phyloP scores from a whole-genome alignment of 73 alveolate species.

The Symbiodinium natans region DNA sequence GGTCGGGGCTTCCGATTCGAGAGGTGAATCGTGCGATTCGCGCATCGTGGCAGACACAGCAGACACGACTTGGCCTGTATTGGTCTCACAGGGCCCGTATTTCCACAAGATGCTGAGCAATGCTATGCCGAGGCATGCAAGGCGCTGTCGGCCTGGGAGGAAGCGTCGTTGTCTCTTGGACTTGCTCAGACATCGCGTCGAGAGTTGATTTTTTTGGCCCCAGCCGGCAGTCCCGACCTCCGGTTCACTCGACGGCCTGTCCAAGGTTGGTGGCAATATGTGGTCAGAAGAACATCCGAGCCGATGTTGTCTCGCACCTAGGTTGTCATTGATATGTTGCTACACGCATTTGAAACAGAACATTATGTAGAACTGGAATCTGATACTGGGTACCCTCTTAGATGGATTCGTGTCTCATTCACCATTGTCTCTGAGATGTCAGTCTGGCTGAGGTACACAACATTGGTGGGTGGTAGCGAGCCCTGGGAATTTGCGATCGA shows the following conservation, averaged over 20 bases:
- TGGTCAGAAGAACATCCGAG: not conserved
- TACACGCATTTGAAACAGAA: no score
- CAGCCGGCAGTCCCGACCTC: not conserved
- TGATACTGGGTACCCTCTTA: no score
- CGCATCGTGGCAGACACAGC: not conserved
- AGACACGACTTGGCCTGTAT: no score
- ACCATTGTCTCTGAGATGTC: no score
- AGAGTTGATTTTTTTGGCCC: no score
- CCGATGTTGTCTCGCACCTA: not conserved
- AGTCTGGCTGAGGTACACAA: conserved; percentile 2
- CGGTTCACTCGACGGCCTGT: not conserved
- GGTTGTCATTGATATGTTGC: no score
- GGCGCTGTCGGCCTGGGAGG: not conserved
- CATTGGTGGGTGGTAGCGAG: not conserved
- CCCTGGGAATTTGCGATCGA: not conserved
- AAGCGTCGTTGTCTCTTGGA: not conserved
- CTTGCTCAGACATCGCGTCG: no score
- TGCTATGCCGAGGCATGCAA: not conserved
- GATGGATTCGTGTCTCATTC: no score
- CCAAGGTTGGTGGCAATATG: not conserved
- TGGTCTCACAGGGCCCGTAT: no score
- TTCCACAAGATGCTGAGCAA: no score
- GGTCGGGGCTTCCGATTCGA: no score
- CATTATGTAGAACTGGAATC: no score
- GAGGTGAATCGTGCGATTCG: not conserved